Conservation (phyloP, 2,329 filamentous ascomycete genomes). For the Colletotrichum chrysophilum region DNA sequence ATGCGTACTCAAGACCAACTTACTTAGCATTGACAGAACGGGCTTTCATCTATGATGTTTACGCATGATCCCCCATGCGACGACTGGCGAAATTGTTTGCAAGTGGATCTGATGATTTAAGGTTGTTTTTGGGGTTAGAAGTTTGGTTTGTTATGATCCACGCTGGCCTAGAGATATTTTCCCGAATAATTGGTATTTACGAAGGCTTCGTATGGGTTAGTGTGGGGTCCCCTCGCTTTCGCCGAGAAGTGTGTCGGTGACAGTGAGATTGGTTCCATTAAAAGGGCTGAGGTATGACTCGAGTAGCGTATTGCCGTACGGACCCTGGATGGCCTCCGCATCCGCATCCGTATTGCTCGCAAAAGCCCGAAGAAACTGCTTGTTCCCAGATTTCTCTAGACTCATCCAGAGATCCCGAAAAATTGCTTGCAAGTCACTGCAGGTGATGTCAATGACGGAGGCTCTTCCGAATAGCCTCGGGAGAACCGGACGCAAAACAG, state of each 20-base stretch:
- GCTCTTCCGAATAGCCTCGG: background rate
- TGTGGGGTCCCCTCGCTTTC: background rate
- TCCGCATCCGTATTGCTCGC: background rate
- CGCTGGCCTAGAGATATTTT: background rate
- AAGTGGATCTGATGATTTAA: background rate
- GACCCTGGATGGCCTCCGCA: background rate
- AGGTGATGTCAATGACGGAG: background rate
- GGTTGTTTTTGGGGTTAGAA: background rate
- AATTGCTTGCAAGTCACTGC: background rate
- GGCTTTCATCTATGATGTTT: too few species aligned
- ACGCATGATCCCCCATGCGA: too few species aligned
- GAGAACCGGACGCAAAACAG: background rate
- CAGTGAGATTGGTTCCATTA: background rate
- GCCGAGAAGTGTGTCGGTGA: background rate
- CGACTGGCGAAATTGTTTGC: too few species aligned
- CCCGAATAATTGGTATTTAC: background rate
- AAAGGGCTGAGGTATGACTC: background rate
- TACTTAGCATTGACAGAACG: too few species aligned
- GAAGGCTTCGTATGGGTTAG: background rate
- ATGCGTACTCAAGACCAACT: too few species aligned
- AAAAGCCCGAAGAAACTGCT: background rate
- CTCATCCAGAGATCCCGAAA: background rate
- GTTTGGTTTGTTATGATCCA: rapidly evolving
- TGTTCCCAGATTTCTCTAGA: background rate
- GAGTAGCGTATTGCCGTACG: background rate